Evolutionary conservation across 1,139 yeast genomes (phyloP), one percentile per base, ranked within the genome.

Genomic region (Pichia norvegensis): DNA sequence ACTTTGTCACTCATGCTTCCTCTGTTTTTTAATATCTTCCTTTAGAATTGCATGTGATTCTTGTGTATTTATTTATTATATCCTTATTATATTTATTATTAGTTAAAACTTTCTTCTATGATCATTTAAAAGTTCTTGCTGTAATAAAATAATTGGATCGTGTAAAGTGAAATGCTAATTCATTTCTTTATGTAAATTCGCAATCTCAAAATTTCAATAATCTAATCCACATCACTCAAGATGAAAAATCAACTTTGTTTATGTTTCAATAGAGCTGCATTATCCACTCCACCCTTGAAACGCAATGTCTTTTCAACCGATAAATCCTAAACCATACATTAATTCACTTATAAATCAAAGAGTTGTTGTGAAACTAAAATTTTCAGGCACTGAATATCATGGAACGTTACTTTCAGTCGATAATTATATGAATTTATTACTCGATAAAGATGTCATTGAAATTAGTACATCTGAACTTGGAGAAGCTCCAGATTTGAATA

Each of bases 271-370:
- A n/a, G n/a, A n/a, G n/a, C n/a, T n/a, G n/a, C n/a, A n/a, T n/a
- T n/a, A n/a, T n/a, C n/a, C n/a, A n/a, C n/a, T n/a, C n/a, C n/a
- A n/a, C n/a, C n/a, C n/a, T n/a, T n/a, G n/a, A n/a, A 20, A 13
- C 6, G n/a, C 16, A 17, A 62, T 62, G 66, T 62, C 66, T 11
- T 78, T 83, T 54, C 81, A 79, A 53, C 94, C 94, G 16, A 70
- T 83, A 19, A 90, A 90, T 60, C 98, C 98, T 22, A 88, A 85
- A 63, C 97, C 97, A 29, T 92, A 83, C 57, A 69, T 92, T 46
- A 83, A 83, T 52, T 81, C 84, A 22, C 75, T 92, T 41, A 72
- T 84, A 20, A 81, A 83, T 48, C 74, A 80, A 51, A 70, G 69
- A 21, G 88, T 92, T 16, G 67, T 82, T n/a, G 95, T 92, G n/a